Evolutionary conservation across 2,329 filamentous ascomycete genomes (phyloP).

Genomic region (Phialemoniopsis sp.): DNA sequence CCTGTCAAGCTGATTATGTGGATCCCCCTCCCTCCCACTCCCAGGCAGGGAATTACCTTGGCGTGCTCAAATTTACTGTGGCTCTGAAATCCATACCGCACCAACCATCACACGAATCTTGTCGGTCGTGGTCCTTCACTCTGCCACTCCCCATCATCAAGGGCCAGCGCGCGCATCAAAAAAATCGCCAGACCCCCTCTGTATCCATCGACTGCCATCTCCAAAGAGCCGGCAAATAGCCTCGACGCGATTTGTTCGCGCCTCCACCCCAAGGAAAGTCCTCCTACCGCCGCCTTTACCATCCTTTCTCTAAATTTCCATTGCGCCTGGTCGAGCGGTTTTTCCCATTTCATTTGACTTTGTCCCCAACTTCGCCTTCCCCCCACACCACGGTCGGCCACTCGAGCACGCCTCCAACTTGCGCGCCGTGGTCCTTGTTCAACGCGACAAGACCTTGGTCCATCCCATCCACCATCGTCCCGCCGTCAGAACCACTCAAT

Average conservation of each 20-base stretch:
- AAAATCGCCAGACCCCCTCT: slow-evolving; percentile 57
- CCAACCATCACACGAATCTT: slow-evolving; percentile 44
- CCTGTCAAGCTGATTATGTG: background rate
- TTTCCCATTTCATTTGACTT: background rate
- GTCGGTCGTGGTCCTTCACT: slow-evolving; percentile 43
- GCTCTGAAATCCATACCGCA: slow-evolving; percentile 30
- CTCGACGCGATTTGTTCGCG: slow-evolving; percentile 51
- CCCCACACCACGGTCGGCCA: slow-evolving; percentile 6
- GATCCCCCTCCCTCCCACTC: too few relatives aligned
- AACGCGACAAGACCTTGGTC: slow-evolving; percentile 2
- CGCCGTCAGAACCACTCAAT: slow-evolving; percentile 9
- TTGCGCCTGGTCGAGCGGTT: slow-evolving; percentile 21
- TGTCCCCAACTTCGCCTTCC: slow-evolving; percentile 6
- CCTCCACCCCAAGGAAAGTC: slow-evolving; percentile 33
- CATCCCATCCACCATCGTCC: background rate
- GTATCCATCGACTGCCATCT: slow-evolving; percentile 57
- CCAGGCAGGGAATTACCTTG: background rate
- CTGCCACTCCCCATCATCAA: slow-evolving; percentile 40
- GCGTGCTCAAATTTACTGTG: slow-evolving; percentile 41
- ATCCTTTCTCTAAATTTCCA: slow-evolving; percentile 39
- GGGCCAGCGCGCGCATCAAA: slow-evolving; percentile 52
- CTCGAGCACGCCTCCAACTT: background rate
- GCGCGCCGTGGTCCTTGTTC: background rate
- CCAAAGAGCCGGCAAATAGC: slow-evolving; percentile 45
- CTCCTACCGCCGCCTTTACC: slow-evolving; percentile 32